Evolutionary conservation across 2,329 filamentous ascomycete species (phyloP).

Genomic region (Fusarium sterilihyphosum): DNA sequence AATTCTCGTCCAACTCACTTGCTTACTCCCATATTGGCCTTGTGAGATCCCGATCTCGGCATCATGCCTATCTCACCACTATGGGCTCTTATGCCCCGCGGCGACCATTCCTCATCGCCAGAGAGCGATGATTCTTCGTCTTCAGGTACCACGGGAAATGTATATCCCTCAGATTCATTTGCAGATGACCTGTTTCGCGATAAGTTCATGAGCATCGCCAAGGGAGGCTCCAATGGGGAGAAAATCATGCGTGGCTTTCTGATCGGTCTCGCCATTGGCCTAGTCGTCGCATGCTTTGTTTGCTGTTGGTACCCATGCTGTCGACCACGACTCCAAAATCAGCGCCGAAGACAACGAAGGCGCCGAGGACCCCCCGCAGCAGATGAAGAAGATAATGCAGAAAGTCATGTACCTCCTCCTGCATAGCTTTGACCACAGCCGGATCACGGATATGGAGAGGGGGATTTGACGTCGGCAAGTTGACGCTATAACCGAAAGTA

Average conservation of each 20-base stretch:
- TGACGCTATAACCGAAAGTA: background rate
- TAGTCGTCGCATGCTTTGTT: conserved; percentile 46
- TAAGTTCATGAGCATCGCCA: conserved; percentile 44
- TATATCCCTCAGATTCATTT: conserved; percentile 25
- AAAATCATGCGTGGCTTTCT: conserved; percentile 49
- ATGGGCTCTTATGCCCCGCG: conserved; percentile 29
- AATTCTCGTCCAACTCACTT: background rate
- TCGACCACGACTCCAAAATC: conserved; percentile 25
- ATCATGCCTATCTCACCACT: conserved; percentile 23
- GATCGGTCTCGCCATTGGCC: conserved; percentile 47
- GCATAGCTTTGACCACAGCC: background rate
- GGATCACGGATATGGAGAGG: background rate
- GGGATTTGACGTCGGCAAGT: background rate
- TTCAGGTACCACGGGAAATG: conserved; percentile 14
- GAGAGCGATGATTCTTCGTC: conserved; percentile 29
- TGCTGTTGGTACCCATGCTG: conserved; percentile 50
- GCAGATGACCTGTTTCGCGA: conserved; percentile 42
- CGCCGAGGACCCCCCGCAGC: conserved; percentile 28
- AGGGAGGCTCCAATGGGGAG: conserved; percentile 45
- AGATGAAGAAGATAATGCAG: conserved; percentile 28
- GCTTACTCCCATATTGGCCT: background rate
- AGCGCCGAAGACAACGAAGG: conserved; percentile 29
- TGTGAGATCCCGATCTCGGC: background rate
- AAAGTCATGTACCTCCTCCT: conserved; percentile 17
- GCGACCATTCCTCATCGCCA: conserved; percentile 39